Evolutionary conservation across 768 basidiomycete species (phyloP).

Genomic region (Agrocybe pediades): DNA sequence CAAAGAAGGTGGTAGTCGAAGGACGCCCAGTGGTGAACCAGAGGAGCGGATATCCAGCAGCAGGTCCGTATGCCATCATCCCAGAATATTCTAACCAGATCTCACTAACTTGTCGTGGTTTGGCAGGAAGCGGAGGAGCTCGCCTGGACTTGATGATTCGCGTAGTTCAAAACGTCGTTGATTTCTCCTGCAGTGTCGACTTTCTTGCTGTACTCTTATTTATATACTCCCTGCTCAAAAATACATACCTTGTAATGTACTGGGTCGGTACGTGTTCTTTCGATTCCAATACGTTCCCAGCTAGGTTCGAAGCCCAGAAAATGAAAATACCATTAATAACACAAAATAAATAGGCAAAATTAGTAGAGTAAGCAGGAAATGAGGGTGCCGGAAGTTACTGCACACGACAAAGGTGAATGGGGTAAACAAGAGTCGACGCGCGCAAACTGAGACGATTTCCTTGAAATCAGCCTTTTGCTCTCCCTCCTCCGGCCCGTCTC

Average conservation of each 20-base stretch:
- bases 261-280: not conserved
- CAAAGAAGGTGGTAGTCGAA: conserved; percentile 43
- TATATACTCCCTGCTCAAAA: conserved; percentile 22
- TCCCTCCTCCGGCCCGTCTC: conserved; percentile 37
- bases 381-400: not conserved
- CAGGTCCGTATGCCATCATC: not conserved
- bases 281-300: not conserved
- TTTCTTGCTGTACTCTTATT: conserved; percentile 8
- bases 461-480: conserved; percentile 21
- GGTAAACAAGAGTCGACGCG: too few species aligned
- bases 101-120: not conserved
- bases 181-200: conserved; percentile 19
- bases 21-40: conserved; percentile 67
- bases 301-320: not conserved
- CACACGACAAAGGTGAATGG: not conserved
- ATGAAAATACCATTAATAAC: conserved; percentile 5
- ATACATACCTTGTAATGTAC: conserved; percentile 15
- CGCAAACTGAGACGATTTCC: not conserved
- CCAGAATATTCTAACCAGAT: not conserved
- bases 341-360: conserved; percentile 19
- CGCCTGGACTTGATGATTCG: conserved; percentile 68
- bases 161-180: conserved; percentile 74
- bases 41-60: conserved; percentile 66
- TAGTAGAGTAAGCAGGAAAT: conserved; percentile 14
- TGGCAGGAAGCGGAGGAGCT: conserved; percentile 70